A percentile compares a stretch with the other conserved stretches of the same genome.
Evolutionary conservation across 2,329 filamentous ascomycete species (phyloP).

Genomic region (Alternaria alternata): DNA sequence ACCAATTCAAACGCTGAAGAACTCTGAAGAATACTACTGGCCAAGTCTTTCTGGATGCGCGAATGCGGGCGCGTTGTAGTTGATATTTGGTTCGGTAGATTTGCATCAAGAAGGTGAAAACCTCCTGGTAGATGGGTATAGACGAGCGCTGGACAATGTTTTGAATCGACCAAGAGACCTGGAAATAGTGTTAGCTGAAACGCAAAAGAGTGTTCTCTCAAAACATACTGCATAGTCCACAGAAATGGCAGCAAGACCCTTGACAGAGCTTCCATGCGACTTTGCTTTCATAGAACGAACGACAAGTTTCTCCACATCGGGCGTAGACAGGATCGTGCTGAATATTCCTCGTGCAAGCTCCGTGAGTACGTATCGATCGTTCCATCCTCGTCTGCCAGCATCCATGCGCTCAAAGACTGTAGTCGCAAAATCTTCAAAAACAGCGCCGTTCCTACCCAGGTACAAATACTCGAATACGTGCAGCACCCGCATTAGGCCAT

Average conservation of each 20-base stretch:
- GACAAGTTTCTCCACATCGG: constrained; percentile 70
- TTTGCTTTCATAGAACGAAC: constrained; percentile 61
- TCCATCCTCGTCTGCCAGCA: constrained; percentile 68
- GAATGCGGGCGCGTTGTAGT: constrained; percentile 62
- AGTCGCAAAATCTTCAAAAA: constrained; percentile 70
- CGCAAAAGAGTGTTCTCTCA: background rate
- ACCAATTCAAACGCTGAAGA: constrained; percentile 77
- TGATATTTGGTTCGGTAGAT: constrained; percentile 73
- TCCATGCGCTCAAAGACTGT: constrained; percentile 81
- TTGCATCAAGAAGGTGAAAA: constrained; percentile 82
- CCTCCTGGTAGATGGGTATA: constrained; percentile 71
- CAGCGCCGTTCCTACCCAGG: constrained; percentile 76
- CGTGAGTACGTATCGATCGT: constrained; percentile 81
- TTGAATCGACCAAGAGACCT: constrained; percentile 65
- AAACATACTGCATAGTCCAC: constrained; percentile 73
- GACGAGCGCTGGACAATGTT: constrained; percentile 77
- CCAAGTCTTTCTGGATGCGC: constrained; percentile 11
- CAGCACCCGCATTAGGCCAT: constrained; percentile 71
- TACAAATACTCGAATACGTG: constrained; percentile 76
- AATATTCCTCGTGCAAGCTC: constrained; percentile 80
- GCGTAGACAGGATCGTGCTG: constrained; percentile 53
- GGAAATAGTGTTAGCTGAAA: background rate
- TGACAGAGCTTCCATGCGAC: constrained; percentile 66
- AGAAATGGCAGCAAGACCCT: constrained; percentile 68
- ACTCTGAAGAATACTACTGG: constrained; percentile 58